Base-by-base conservation (phyloP, 2,329 filamentous ascomycete genomes). In the Fusarium sulawesiense region DNA sequence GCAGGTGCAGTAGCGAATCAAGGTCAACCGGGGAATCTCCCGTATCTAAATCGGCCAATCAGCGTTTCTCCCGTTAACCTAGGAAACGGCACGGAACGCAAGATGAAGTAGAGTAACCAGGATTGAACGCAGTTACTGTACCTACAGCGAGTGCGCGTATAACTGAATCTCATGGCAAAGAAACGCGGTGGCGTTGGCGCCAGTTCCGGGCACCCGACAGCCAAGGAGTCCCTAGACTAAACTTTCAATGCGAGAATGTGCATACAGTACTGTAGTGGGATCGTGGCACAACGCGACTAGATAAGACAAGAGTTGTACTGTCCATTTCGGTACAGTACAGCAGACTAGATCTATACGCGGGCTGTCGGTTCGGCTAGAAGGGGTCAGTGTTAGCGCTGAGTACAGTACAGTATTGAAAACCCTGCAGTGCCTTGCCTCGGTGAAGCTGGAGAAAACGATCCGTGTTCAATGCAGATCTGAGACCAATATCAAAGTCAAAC, bases 81-180 rank as follows among this genome's bases (percentile, higher is more conserved):
- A 23, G 41, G 27, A 68, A 63, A 64, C 30, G 44, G 64, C 44
- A 60, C 44, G 41, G 55, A 68, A 68, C 64, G 65, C 41, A 50
- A 44, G n/a, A 51, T 55, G 48, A 59, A 34, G 30, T 42, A 55
- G 56, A 32, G 34, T 45, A 20, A 37, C 41, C 20, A 23, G 20
- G 41, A 6, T 44, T 16, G 20, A 44, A 16, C 41, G 14, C 23
- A 34, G 34, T 42, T 27, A 29, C 29, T 13, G 29, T 29, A 27
- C 27, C 27, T 29, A 23, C 18, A 37, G 10, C n/a, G 21, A 34
- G 30, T 23, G 32, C 49, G 16, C 11, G 32, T 20, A 27, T 20
- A 27, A 34, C 47, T 18, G 16, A 34, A 49, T 12, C 14, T 21
- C 20, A 49, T 49, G 21, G 32, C 56, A 64, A 55, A 60, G 27